A percentile compares a stretch with the other conserved stretches of the same genome.
These are phyloP conservation scores for Pachyrhizus erosus DNA, from an alignment of 306 rosid genomes.

Conservation along the genomic window DNA sequence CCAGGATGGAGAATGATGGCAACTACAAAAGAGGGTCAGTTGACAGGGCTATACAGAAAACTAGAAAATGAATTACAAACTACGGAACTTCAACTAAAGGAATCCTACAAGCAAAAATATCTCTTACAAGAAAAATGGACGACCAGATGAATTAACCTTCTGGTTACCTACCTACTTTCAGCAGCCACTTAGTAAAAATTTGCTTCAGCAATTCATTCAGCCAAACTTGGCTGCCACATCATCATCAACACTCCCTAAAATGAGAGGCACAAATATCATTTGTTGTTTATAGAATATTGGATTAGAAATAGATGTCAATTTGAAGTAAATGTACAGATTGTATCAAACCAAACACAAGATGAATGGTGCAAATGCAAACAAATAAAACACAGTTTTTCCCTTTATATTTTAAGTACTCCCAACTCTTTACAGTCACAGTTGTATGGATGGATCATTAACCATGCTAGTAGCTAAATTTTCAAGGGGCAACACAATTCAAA, in stretches of 20 bases:
- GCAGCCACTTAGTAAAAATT: conserved; percentile 37
- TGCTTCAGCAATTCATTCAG: conserved; percentile 34
- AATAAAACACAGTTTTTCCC: not conserved
- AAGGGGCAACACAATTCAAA: not conserved
- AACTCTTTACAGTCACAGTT: not conserved
- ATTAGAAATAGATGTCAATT: conserved; percentile 3
- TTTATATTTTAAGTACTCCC: not conserved
- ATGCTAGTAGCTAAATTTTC: not conserved
- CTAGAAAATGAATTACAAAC: conserved; percentile 41
- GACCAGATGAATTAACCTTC: conserved; percentile 57
- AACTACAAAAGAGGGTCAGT: conserved; percentile 48
- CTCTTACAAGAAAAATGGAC: conserved; percentile 43
- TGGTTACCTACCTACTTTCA: conserved; percentile 61
- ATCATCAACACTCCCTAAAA: conserved; percentile 43
- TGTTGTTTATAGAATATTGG: not conserved
- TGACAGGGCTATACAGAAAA: conserved; percentile 53
- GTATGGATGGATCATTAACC: not conserved
- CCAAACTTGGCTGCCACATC: conserved; percentile 35
- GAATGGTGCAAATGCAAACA: conserved; percentile 29
- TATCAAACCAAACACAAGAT: conserved; percentile 1
- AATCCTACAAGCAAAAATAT: conserved; percentile 46
- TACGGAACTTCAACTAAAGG: conserved; percentile 44
- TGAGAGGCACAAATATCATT: conserved; percentile 41
- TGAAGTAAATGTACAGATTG: conserved; percentile 14
- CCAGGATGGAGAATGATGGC: conserved; percentile 48